A percentile compares a stretch with the other conserved stretches of the same genome.
Conservation (phyloP, 2,329 filamentous ascomycete genomes). For the Ophiostoma himal-ulmi region DNA sequence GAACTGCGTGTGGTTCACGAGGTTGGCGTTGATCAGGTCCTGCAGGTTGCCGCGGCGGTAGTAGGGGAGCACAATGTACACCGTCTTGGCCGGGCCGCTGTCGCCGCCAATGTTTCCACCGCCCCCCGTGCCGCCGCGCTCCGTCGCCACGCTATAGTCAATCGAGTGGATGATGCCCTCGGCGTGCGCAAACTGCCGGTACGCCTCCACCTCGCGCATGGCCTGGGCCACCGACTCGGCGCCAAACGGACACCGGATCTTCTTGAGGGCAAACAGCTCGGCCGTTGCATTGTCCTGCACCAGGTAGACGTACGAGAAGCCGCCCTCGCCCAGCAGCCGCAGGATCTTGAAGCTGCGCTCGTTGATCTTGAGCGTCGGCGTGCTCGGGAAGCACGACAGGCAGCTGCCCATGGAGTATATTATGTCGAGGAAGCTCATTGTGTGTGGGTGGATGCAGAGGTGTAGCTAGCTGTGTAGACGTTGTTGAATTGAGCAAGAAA, state of each 20-base stretch:
- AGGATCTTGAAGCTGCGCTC: conserved; percentile 92
- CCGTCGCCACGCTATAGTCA: conserved; percentile 75
- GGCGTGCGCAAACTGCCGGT: conserved; percentile 77
- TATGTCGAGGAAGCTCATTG: conserved; percentile 55
- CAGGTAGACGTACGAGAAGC: conserved; percentile 98
- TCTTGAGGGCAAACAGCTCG: conserved; percentile 89
- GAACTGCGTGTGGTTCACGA: conserved; percentile 89
- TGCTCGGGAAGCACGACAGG: conserved; percentile 92
- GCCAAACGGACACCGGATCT: conserved; percentile 97
- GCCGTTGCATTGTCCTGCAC: conserved; percentile 84
- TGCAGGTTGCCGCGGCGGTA: conserved; percentile 93
- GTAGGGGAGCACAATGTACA: conserved; percentile 94
- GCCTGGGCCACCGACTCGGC: conserved; percentile 92
- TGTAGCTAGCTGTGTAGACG: background rate
- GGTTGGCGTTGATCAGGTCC: conserved; percentile 96
- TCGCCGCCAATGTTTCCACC: conserved; percentile 44
- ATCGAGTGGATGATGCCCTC: conserved; percentile 81
- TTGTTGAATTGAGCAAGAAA: background rate
- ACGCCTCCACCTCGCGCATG: conserved; percentile 95
- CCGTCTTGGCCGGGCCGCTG: conserved; percentile 70
- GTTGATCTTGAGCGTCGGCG: conserved; percentile 92
- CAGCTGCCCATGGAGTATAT: conserved; percentile 91
- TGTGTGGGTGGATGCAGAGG: conserved; percentile 33
- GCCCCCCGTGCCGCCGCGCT: conserved; percentile 50
- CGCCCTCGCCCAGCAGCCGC: conserved; percentile 90